Percentiles rank a stretch among this genome's conserved stretches.
Conservation (phyloP, 441 rosid genomes). For the Brassica balearica region DNA sequence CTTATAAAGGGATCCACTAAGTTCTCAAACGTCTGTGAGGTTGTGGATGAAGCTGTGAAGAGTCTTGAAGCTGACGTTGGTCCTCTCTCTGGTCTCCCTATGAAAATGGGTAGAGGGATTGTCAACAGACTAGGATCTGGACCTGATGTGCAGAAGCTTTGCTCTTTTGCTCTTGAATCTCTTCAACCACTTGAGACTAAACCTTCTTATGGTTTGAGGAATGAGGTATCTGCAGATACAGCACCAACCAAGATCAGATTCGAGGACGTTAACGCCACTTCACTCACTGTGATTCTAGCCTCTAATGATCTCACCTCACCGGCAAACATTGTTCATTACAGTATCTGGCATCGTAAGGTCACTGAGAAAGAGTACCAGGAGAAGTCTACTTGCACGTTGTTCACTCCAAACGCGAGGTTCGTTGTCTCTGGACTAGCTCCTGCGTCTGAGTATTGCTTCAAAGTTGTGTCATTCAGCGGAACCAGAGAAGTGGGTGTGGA, state of each 20-base stretch:
- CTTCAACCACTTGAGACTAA: conserved; percentile 40
- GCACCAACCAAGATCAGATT: conserved; percentile 51
- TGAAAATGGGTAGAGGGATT: conserved; percentile 64
- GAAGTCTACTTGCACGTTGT: conserved; percentile 73
- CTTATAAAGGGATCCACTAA: conserved; percentile 49
- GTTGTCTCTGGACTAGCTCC: conserved; percentile 71
- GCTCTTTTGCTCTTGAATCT: conserved; percentile 55
- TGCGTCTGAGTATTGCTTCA: conserved; percentile 74
- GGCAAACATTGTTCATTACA: conserved; percentile 49
- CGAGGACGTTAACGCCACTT: conserved; percentile 71
- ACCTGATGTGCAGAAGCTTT: conserved; percentile 57
- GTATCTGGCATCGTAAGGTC: conserved; percentile 80
- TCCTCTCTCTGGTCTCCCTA: conserved; percentile 51
- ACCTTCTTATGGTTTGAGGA: conserved; percentile 17
- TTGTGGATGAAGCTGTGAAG: conserved; percentile 51
- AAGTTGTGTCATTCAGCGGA: conserved; percentile 60
- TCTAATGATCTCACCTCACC: conserved; percentile 49
- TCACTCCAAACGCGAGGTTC: conserved; percentile 64
- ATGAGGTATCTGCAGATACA: conserved; percentile 45
- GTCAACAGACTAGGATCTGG: conserved; percentile 63
- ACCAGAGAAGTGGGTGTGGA: conserved; percentile 53
- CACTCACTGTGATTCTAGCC: conserved; percentile 67
- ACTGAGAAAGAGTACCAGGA: conserved; percentile 57
- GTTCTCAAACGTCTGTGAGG: conserved; percentile 41
- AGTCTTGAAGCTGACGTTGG: conserved; percentile 59